Base-by-base conservation (phyloP, 495 filamentous ascomycete genomes). In the Tetracladium marchalianum region DNA sequence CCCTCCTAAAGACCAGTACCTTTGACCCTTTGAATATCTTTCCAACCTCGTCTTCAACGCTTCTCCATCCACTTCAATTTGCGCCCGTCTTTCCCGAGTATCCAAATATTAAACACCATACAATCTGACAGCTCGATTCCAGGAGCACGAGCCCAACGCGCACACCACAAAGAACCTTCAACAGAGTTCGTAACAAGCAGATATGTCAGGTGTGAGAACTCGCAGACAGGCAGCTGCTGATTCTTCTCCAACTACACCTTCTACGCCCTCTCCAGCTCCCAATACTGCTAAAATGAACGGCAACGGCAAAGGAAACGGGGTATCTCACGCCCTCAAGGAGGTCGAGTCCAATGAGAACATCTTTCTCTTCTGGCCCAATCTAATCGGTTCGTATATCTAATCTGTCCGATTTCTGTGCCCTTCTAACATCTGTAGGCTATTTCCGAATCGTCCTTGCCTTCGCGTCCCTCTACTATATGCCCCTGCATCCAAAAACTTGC, bases 391-490 rank as follows among this genome's bases (percentile, higher is more conserved):
- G 75, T 54, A 34, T 42, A 39, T 40, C 35, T 27, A 16, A 41
- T 17, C 32, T 57, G 11, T 15, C 22, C 19, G n/a, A 38, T 41
- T 35, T 4, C 11, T 13, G 12, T 10, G 32, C 9, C 10, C 33
- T 38, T 36, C 55, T 43, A 42, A 47, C 35, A 36, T 35, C 9
- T 39, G 11, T 45, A 95, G 90, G 92, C 52, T 97, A 97, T 67
- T 74, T 70, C 46, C 84, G 92, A 54, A 82, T 97, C 57, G 69
- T 96, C 51, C 80, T 98, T 46, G 85, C 90, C 50, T 69, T 95
- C 50, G 87, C 85, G 34, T 94, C 90, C 41, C 81, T 98, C 50
- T 96, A 95, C 71, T 98, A 93, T 71, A 97, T 97, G 92, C 89
- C 90, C 17, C 75, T 96, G 27, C 92, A 98, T 61, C 92, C 92